Percentiles rank a stretch among this genome's conserved stretches.
phyloP scores from a whole-genome alignment of 2,329 filamentous ascomycete genomes.

The Balansia obtecta region DNA sequence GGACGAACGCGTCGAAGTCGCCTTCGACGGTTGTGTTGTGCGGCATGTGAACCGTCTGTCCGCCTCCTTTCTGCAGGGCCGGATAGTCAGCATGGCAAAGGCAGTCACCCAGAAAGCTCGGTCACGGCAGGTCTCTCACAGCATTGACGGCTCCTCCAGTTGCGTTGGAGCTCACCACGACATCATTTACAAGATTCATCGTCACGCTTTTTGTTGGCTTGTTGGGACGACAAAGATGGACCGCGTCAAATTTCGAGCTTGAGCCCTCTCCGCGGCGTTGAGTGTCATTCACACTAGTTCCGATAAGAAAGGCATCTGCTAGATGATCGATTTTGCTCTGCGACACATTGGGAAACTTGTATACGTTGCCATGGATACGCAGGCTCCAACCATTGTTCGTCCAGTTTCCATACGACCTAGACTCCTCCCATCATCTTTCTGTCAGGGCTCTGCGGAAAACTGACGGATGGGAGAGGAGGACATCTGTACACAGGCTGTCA shows the following conservation, averaged over 20 bases:
- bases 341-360: conserved; percentile 60
- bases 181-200: conserved; percentile 41
- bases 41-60: conserved; percentile 50
- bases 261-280: conserved; percentile 43
- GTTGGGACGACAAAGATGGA: conserved; percentile 68
- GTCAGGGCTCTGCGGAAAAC: not conserved
- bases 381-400: conserved; percentile 67
- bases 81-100: not conserved
- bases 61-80: conserved; percentile 34
- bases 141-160: conserved; percentile 39
- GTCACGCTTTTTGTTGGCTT: conserved; percentile 49
- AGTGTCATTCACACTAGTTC: conserved; percentile 48
- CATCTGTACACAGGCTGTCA: not conserved
- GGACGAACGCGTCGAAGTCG: conserved; percentile 62
- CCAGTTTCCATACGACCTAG: conserved; percentile 55
- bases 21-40: conserved; percentile 54
- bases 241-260: conserved; percentile 62
- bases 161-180: conserved; percentile 36
- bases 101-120: not conserved
- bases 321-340: conserved; percentile 53
- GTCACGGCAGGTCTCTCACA: conserved; percentile 13
- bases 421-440: conserved; percentile 14
- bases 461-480: not conserved
- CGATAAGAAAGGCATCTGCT: conserved; percentile 59
- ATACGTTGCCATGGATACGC: conserved; percentile 68